Evolutionary conservation across 345 rosid genomes (phyloP), one percentile per base, ranked within the genome.

Genomic region (Physaria fendleri): DNA sequence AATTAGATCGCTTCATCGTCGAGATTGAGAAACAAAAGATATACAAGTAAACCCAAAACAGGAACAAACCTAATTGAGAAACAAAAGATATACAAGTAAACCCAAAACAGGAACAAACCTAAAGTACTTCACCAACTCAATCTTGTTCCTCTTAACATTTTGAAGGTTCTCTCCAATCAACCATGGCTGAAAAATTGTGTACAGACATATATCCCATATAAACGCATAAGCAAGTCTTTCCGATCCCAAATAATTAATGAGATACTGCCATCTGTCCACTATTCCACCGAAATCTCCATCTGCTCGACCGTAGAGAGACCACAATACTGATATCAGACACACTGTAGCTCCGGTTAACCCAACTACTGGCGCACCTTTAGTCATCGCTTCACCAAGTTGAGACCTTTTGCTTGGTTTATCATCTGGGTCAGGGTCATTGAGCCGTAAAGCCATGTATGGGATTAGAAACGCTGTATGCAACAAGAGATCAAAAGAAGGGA

Each of bases 141-240:
- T 65, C 74, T 79, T 86, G 63, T 65, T 74, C 71, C 75, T 67
- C 77, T 78, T 71, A 51, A 85, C 75, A 47, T 83, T 93, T 62
- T 45, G 77, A 43, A 89, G 73, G 78, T 93, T 89, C 37, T 82
- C 95, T 52, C 90, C 94, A 1, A 87, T 87, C 75, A 93, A 59
- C 99, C 94, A 89, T n/a, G 90, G 95, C 85, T 93, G 99, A 73
- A 93, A 93, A 47, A 87, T 49, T 35, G 73, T 78, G 82, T 93
- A 89, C 4, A 93, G 72, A 68, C 77, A 59, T 23, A 93, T 80
- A 78, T 93, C 95, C 95, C 97, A 89, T 22, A 89, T 74, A 79
- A 88, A 89, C 13, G 97, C 95, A 66, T 89, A 86, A 16, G 91
- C 95, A 59, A 86, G 67, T 72, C 99, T 83, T 77, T 93, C 97